These are phyloP conservation scores for Neurospora sp. DNA, from an alignment of 495 filamentous ascomycete species.

Conservation along the genomic window DNA sequence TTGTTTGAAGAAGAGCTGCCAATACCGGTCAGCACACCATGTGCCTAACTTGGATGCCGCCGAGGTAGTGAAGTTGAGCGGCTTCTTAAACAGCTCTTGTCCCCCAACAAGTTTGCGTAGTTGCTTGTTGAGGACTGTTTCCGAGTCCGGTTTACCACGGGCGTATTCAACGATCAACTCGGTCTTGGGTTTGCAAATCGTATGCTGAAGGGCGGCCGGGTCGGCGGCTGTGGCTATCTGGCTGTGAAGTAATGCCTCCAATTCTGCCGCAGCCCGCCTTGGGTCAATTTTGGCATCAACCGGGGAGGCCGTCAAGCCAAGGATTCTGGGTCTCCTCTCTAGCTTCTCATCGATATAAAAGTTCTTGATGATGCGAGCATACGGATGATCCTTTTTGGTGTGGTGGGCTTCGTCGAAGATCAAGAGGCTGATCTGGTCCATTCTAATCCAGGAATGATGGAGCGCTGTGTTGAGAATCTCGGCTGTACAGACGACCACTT, in stretches of 20 bases:
- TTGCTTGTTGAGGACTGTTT: slow-evolving; percentile 52
- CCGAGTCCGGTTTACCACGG: slow-evolving; percentile 37
- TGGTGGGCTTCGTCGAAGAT: slow-evolving; percentile 98
- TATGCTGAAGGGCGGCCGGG: slow-evolving; percentile 47
- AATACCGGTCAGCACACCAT: slow-evolving; percentile 83
- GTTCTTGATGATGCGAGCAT: slow-evolving; percentile 85
- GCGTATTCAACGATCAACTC: slow-evolving; percentile 55
- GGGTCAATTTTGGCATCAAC: slow-evolving; percentile 76
- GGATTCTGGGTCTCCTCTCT: slow-evolving; percentile 59
- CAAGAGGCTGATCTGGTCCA: slow-evolving; percentile 78
- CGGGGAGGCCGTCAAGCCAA: slow-evolving; percentile 97
- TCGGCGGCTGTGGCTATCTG: slow-evolving; percentile 77
- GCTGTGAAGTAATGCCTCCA: slow-evolving; percentile 70
- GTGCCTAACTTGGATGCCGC: slow-evolving; percentile 62
- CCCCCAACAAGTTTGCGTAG: slow-evolving; percentile 48
- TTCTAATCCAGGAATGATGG: slow-evolving; percentile 69
- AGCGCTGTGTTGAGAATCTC: slow-evolving; percentile 74
- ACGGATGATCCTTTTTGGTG: slow-evolving; percentile 88
- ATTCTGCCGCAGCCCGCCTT: slow-evolving; percentile 57
- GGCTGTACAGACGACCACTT: slow-evolving; percentile 90
- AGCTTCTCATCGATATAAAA: slow-evolving; percentile 49
- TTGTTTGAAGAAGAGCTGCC: slow-evolving; percentile 61
- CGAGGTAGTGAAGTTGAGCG: slow-evolving; percentile 47
- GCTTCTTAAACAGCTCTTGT: slow-evolving; percentile 44
- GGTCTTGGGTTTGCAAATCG: slow-evolving; percentile 42